Evolutionary conservation across 1,139 yeast species (phyloP), one percentile per base, ranked within the genome.

Genomic region (Sugiyamaella grinbergsii): DNA sequence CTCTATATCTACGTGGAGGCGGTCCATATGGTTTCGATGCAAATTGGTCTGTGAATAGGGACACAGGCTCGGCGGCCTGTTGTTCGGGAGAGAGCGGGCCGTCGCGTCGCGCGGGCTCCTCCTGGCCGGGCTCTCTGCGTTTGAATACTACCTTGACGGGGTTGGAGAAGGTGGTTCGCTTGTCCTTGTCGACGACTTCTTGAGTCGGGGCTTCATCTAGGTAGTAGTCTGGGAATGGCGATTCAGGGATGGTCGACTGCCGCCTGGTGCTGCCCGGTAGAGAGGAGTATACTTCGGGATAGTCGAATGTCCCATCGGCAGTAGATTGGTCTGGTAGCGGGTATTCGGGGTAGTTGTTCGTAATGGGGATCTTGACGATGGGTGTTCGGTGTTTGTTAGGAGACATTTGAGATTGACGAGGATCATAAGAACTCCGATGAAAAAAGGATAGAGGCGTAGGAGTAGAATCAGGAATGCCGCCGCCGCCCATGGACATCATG

Each of bases 21-120:
- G 66, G 61, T 3, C 67, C 67, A 48, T 64, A 64, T 4, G 67
- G 67, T 50, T 64, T 63, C 52, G 64, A 62, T 15, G 66, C 53
- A 46, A 54, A 59, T 5, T 58, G 59, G 49, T 64, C 67, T 16
- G 53, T 58, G 44, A 61, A 63, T 19, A 41, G 16, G 15, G 44
- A 41, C 2, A 22, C 29, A n/a, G 54, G 52, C 8, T 42, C 39
- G 6, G 39, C 31, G 32, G 49, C n/a, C n/a, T n/a, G 29, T 19
- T 31, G 24, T n/a, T 41, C 26, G 4, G 44, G 26, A 19, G 37
- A 24, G 8, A 26, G 22, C 4, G 44, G 44, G 15, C 28, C n/a
- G 4, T 31, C 45, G 26, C 42, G 37, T 10, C 44, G 26, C 13
- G 45, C 31, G 10, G 31, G 23, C 5, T 26, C 47, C 16, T 55